Conservation (phyloP, 371 early-diverging fungal species). For the Actinomortierella ambigua region DNA sequence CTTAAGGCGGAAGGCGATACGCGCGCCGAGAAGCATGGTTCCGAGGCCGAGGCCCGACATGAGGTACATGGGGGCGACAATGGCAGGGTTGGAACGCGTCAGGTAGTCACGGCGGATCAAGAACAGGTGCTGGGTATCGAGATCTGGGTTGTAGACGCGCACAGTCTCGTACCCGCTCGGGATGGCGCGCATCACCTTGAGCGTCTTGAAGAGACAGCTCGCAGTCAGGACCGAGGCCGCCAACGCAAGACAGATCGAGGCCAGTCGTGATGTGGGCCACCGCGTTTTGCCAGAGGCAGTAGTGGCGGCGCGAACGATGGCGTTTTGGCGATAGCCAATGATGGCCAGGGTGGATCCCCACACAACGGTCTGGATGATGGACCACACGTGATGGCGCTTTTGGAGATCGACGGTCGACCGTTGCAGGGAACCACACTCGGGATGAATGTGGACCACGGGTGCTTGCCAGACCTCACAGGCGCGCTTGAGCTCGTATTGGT, state of each 20-base stretch:
- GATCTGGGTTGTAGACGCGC: slow-evolving; percentile 15
- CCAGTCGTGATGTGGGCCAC: slow-evolving; percentile 28
- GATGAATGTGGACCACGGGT: slow-evolving; percentile 36
- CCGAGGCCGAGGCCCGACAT: slow-evolving; percentile 41
- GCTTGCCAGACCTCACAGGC: slow-evolving; percentile 42
- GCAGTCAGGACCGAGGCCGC: slow-evolving; percentile 15
- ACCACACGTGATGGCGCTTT: slow-evolving; percentile 26
- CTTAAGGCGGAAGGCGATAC: slow-evolving; percentile 19
- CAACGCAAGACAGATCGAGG: slow-evolving; percentile 11
- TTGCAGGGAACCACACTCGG: slow-evolving; percentile 41
- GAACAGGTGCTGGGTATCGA: slow-evolving; percentile 23
- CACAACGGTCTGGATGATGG: slow-evolving; percentile 21
- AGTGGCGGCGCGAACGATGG: slow-evolving; percentile 10
- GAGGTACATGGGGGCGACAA: slow-evolving; percentile 31
- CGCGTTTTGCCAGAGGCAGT: too few relatives aligned
- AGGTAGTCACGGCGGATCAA: slow-evolving; percentile 33
- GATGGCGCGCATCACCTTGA: slow-evolving; percentile 24
- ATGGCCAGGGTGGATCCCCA: slow-evolving; percentile 23
- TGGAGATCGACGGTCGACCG: slow-evolving; percentile 15
- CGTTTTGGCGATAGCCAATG: slow-evolving; percentile 18
- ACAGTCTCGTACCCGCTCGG: slow-evolving; percentile 35
- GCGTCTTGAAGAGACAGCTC: slow-evolving; percentile 22
- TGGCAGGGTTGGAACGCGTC: slow-evolving; percentile 8
- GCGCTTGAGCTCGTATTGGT: slow-evolving; percentile 40
- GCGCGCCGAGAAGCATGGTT: slow-evolving; percentile 33